Base-by-base conservation (phyloP, 805 yeast species). In the Candida nemodendra region DNA sequence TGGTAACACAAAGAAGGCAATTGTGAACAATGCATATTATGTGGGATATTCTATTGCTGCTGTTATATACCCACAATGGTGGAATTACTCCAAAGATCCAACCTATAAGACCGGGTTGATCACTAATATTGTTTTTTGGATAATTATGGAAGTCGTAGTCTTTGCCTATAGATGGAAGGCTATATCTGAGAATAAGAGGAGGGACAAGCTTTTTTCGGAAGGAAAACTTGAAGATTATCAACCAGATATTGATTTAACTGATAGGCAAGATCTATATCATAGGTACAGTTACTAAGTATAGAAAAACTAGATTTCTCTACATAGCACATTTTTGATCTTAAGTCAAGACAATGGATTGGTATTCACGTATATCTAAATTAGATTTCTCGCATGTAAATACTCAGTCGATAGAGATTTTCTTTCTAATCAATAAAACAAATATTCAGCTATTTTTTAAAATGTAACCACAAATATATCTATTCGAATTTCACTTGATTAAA, bases 41-140 rank as follows among this genome's bases (percentile, higher is more conserved):
- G 66, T 81, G 37, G 79, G 77, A 4, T 83, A 79, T 52, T 78
- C 85, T 34, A 72, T 74, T 28, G 85, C 86, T 13, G 78, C 79
- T 51, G 61, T 81, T 31, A 71, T 79, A 35, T 89, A 89, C 4
- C 87, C 90, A 5, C 87, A 81, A 57, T 70, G 84, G 30, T 83
- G 82, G 64, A 68, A 66, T 43, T 64, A 71, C 2, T 51, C 64
- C 7, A 76, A 79, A 35, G 78, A 74, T 14, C 87, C 87, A 9
- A 57, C 61, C 18, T 83, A 80, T 52, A 62, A 55, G n/a, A 72
- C 74, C 23, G 84, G 81, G 3, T 74, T 76, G 45, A 64, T 71
- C 21, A 66, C 76, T 2, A 66, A 77, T 53, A 68, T 77, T 39
- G 74, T 65, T 9, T 68, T 76, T 26, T 72, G 76, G 51, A 36